phyloP scores from a whole-genome alignment of 2,329 filamentous ascomycete species.

The Ophiocordyceps robertsii region DNA sequence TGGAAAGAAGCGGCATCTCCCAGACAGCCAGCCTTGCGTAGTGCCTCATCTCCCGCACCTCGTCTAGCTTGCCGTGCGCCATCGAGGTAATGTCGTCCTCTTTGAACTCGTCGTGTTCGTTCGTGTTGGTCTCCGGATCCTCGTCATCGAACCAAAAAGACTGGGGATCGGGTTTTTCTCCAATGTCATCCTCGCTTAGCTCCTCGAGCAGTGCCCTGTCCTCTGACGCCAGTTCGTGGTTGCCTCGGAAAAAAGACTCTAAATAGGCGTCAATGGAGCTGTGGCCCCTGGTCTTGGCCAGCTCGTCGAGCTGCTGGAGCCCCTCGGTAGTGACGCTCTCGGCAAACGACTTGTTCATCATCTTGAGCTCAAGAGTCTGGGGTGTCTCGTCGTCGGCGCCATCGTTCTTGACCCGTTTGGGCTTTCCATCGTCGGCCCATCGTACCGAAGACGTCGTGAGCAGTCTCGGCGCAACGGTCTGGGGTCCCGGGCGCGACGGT shows the following conservation, averaged over 20 bases:
- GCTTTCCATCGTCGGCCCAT: neutral
- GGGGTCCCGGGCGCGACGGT: conserved; percentile 11
- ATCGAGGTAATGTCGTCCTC: conserved; percentile 75
- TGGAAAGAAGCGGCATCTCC: conserved; percentile 85
- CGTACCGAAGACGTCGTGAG: neutral
- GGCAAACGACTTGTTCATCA: conserved; percentile 15
- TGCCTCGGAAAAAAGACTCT: conserved; percentile 12
- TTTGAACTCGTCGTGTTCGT: conserved; percentile 51
- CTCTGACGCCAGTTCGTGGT: conserved; percentile 9
- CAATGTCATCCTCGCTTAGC: conserved; percentile 15
- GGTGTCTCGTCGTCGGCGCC: conserved; percentile 5
- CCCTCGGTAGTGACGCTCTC: conserved; percentile 17
- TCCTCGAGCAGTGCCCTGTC: conserved; percentile 18
- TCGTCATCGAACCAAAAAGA: conserved; percentile 36
- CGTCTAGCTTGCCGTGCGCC: conserved; percentile 76
- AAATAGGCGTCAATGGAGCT: conserved; percentile 19
- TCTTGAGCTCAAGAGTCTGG: conserved; percentile 14
- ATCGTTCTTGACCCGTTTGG: neutral
- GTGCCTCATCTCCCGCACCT: conserved; percentile 77
- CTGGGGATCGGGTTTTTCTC: conserved; percentile 19
- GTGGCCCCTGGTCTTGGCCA: conserved; percentile 21
- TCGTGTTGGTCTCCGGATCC: conserved; percentile 31
- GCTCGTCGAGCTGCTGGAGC: conserved; percentile 18
- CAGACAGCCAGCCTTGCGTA: conserved; percentile 80
- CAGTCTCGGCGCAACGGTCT: conserved; percentile 7